These are phyloP conservation scores for Solanum tarapatanum DNA, from an alignment of 257 asterid species.

Conservation along the genomic window DNA sequence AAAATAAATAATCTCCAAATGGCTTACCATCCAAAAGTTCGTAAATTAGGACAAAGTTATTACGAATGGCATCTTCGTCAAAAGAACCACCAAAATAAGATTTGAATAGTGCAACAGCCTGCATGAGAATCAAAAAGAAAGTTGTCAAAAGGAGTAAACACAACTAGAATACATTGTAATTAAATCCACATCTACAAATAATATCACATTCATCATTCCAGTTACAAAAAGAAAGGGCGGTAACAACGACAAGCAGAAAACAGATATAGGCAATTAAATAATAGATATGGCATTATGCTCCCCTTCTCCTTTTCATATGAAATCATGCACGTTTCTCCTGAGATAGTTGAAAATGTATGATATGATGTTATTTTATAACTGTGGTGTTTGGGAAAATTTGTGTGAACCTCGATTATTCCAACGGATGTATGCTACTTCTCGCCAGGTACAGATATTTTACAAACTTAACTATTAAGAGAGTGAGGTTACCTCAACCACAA, in stretches of 20 bases:
- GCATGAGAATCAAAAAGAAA: slow-evolving; percentile 18
- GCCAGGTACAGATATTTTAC: not conserved
- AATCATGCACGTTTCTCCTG: not conserved
- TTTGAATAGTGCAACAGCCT: slow-evolving; percentile 93
- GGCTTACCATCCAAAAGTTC: slow-evolving; percentile 92
- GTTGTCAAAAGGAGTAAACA: not conserved
- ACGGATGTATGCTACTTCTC: not conserved
- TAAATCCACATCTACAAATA: not conserved
- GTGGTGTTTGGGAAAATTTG: not conserved
- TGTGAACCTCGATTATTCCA: not conserved
- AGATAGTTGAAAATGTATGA: not conserved
- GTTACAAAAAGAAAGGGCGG: not conserved
- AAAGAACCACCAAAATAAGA: slow-evolving; percentile 97
- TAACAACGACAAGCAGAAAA: not conserved
- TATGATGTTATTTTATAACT: not conserved
- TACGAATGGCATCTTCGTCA: slow-evolving; percentile 99
- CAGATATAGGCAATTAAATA: not conserved
- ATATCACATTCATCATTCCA: not conserved
- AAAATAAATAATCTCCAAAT: not conserved
- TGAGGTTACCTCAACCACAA: slow-evolving; percentile 88
- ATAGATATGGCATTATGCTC: not conserved
- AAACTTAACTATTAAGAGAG: not conserved
- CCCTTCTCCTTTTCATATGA: not conserved
- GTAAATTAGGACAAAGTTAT: slow-evolving; percentile 85
- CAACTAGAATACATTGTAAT: not conserved